These are phyloP conservation scores for Rhodotorula sp. DNA, from an alignment of 1,284 basidiomycete species.

Conservation along the genomic window DNA sequence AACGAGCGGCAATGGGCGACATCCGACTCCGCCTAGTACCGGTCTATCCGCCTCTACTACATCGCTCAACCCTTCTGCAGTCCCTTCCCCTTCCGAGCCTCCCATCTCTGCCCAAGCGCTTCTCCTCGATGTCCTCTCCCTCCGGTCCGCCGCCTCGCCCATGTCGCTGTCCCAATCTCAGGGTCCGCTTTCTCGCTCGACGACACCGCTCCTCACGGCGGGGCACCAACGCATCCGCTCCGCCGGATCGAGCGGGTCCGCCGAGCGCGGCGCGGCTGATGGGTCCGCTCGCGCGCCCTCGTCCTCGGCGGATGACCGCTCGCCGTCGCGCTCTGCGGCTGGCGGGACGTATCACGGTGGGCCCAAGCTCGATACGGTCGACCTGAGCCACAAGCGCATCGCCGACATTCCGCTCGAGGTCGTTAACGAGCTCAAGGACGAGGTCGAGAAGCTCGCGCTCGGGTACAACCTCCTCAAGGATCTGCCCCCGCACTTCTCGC, in stretches of 20 bases:
- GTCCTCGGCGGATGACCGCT: not conserved
- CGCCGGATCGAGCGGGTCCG: constrained; percentile 7
- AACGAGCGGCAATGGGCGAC: not conserved
- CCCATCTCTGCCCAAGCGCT: constrained; percentile 39
- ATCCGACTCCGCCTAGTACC: not conserved
- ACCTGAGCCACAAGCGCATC: constrained; percentile 74
- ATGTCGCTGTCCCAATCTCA: constrained; percentile 36
- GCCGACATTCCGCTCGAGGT: constrained; percentile 72
- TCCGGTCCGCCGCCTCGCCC: constrained; percentile 31
- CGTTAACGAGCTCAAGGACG: constrained; percentile 68
- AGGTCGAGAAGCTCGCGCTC: constrained; percentile 82
- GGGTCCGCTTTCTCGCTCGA: constrained; percentile 12
- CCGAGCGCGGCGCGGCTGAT: not conserved
- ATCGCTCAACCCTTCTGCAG: not conserved
- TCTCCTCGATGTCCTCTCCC: constrained; percentile 32
- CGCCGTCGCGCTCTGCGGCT: not conserved
- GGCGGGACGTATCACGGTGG: not conserved
- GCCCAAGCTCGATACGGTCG: constrained; percentile 62
- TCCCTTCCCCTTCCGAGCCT: constrained; percentile 10
- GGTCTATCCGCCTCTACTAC: not conserved
- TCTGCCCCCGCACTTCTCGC: constrained; percentile 75
- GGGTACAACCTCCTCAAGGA: constrained; percentile 79
- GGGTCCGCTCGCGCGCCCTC: too few relatives aligned
- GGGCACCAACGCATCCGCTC: constrained; percentile 34
- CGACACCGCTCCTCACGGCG: constrained; percentile 2